Evolutionary conservation across 1,284 basidiomycete genomes (phyloP).

Genomic region (Boletus calvinii): DNA sequence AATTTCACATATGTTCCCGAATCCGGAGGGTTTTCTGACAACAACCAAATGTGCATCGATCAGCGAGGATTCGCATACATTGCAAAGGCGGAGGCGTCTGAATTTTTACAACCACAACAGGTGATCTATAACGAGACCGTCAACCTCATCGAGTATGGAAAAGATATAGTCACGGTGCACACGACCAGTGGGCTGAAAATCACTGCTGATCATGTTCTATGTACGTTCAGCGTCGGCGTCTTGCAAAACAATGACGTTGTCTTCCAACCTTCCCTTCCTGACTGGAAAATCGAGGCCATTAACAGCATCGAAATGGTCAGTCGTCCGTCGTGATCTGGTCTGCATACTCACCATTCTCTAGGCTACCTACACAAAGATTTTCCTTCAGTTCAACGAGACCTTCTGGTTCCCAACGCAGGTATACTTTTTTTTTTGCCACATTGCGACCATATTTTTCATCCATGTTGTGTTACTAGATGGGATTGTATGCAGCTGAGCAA

Average conservation of each 20-base stretch:
- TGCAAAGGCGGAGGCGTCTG: conserved; percentile 1
- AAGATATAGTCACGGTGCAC: conserved; percentile 6
- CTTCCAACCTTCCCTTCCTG: conserved; percentile 7
- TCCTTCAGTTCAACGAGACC: conserved; percentile 8
- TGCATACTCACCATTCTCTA: background rate
- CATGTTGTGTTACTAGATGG: background rate
- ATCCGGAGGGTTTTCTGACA: conserved; percentile 6
- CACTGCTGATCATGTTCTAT: conserved; percentile 12
- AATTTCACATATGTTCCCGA: conserved; percentile 12
- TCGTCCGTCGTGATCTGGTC: background rate
- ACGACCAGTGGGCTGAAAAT: conserved; percentile 3
- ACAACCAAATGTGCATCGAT: conserved; percentile 5
- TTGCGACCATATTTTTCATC: background rate
- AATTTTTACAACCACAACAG: conserved; percentile 11
- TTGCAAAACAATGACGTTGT: conserved; percentile 8
- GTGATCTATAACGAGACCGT: conserved; percentile 11
- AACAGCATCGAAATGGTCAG: conserved; percentile 9
- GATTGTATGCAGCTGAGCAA: conserved; percentile 1
- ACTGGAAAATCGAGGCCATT: conserved; percentile 7
- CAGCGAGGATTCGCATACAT: conserved; percentile 12
- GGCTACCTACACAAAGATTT: conserved; percentile 13
- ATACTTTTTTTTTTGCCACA: no score
- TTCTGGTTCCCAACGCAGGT: conserved; percentile 12
- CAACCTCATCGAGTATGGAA: conserved; percentile 2
- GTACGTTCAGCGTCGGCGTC: conserved; percentile 9